Evolutionary conservation across 192 early-diverging fungal species (phyloP).

Genomic region (Podila clonocystis): DNA sequence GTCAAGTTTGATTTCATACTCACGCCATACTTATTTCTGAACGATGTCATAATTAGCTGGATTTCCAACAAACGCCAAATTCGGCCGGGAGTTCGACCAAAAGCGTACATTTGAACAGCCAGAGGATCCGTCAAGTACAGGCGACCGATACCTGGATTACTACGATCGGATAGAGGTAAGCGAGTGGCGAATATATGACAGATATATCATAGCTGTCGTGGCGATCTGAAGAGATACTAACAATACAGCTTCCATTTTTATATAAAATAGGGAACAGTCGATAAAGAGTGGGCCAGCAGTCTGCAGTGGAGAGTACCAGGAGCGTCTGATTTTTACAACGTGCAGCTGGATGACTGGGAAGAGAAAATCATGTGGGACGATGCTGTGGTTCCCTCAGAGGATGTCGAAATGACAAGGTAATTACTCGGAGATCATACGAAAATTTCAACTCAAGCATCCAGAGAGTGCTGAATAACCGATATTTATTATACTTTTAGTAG

Average conservation of each 20-base stretch:
- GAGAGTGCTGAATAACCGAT: no score
- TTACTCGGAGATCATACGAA: background rate
- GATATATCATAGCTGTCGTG: background rate
- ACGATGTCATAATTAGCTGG: constrained; percentile 5
- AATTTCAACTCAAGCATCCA: no score
- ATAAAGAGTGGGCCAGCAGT: constrained; percentile 38
- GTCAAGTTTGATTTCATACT: no score
- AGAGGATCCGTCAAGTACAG: constrained; percentile 14
- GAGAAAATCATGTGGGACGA: constrained; percentile 82
- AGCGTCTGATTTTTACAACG: constrained; percentile 63
- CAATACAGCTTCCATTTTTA: background rate
- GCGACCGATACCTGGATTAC: constrained; percentile 15
- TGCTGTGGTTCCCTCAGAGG: constrained; percentile 40
- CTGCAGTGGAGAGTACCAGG: constrained; percentile 49
- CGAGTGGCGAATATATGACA: background rate
- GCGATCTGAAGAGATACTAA: background rate
- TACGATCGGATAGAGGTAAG: constrained; percentile 26
- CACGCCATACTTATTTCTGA: background rate
- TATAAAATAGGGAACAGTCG: constrained; percentile 8
- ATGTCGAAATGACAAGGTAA: constrained; percentile 14
- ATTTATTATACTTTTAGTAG: background rate
- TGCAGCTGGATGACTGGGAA: constrained; percentile 88
- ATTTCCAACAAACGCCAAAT: constrained; percentile 30
- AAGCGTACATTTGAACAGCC: constrained; percentile 25
- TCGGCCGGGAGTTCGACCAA: constrained; percentile 16